Base-by-base conservation (phyloP, 2,329 filamentous ascomycete genomes). In the Colletotrichum tropicicola region DNA sequence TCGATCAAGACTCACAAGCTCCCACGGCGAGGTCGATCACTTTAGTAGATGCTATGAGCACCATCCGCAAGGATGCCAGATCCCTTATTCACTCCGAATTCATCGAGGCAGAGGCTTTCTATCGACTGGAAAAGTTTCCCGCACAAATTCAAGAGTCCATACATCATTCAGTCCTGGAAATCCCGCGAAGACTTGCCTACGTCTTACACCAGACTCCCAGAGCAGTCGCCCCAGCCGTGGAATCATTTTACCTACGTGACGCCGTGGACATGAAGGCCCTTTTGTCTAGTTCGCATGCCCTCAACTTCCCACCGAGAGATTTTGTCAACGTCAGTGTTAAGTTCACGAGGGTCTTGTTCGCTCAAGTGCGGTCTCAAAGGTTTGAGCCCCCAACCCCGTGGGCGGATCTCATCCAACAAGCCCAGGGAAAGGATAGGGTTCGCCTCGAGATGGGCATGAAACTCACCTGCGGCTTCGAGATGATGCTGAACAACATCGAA, bases 181-280 rank as follows among this genome's bases (percentile, higher is more conserved):
- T 99, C 30, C 96, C 96, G 0, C 88, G 96, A 63, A 94, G 91
- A 69, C 79, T 97, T 27, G 95, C 94, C 6, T 90, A 90, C 69
- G 83, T 98, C 37, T 80, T 99, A 3, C 92, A 95, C 70, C 80
- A 87, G 44, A 88, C 90, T 21, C 92, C 94, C 0, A 86, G 89
- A 15, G 89, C 92, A 65, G 89, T 98, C 61, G 91, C 94, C 3
- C 89, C 94, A 0, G 94, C 93, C 1, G 87, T 95, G 3, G 97
- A 99, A 77, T 89, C 92, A 1, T 98, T 99, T 77, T 98, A 98
- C 75, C 85, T 97, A 13, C 89, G 96, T 66, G 94, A 98, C 72
- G 91, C 93, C 0, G 84, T 93, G 61, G 85, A 91, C 1, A 78
- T 98, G 44, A 91, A 90, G 59, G 87, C 89, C 1, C 80, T 97